Base-by-base conservation (phyloP, 1,284 basidiomycete species). In the Sphaerobolus stellatus region DNA sequence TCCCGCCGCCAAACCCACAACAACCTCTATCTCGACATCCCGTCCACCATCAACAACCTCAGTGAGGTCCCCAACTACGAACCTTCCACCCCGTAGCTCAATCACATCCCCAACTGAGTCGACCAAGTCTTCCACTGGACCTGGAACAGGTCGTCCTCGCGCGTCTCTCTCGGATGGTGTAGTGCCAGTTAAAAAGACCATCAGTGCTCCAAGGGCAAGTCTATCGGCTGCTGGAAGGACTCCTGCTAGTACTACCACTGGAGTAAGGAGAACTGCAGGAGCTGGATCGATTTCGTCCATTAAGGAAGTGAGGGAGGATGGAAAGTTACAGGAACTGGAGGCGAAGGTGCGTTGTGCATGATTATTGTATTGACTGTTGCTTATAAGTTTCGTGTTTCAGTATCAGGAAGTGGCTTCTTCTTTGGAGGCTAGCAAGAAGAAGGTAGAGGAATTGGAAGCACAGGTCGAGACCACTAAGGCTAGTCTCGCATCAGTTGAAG, bases 281-380 rank as follows among this genome's bases (percentile, higher is more conserved):
- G 63, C 78, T 25, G 72, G 75, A 14, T 89, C 88, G 3, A 82
- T 90, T 48, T 79, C 85, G 13, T 87, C 88, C 4, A 82, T 90
- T 56, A 79, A 75, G 56, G 88, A 88, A 62, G 73, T 85, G 11
- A 81, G 78, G 59, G 84, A 83, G 59, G 57, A 57, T 13, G 36
- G 31, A 13, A 58, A 80, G 61, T 75, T 81, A 24, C 76, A 79
- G 52, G 84, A 82, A 51, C 61, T 89, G 22, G 82, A 86, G 65
- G 71, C 65, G 52, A 83, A 88, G 79, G 88, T 82, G 63, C 47
- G 70, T 45, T 30, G 22, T 50, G 30, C 47, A 43, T 3, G 52
- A 45, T 44, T 38, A 24, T 40, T 28, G 51, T 57, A 58, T 31
- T 13, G 56, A 49, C 22, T 48, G n/a, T 43, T 18, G 22, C 40